These are phyloP conservation scores for Triticum aestivum DNA, from an alignment of 176 grass and related monocot species.

Conservation along the genomic window DNA sequence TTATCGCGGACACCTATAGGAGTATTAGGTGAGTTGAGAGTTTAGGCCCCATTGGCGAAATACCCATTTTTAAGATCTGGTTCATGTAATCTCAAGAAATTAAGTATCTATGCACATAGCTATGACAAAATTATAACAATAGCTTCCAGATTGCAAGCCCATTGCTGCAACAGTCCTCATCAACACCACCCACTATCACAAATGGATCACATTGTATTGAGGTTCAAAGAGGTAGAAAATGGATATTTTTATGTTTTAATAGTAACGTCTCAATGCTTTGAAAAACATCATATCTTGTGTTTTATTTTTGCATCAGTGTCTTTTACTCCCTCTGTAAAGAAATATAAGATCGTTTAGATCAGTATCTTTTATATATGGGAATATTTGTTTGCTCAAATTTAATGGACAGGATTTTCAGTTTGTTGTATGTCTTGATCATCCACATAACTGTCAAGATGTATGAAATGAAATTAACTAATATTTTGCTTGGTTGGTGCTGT, in stretches of 20 bases:
- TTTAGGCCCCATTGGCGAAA: not conserved
- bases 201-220: not conserved
- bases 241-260: not conserved
- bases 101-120: not conserved
- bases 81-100: not conserved
- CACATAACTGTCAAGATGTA: not conserved
- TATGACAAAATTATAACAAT: not conserved
- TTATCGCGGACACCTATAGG: not conserved
- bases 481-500: not conserved
- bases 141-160: not conserved
- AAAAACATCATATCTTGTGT: not conserved
- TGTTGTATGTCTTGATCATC: not conserved
- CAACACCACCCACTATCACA: not conserved
- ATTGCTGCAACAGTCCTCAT: not conserved
- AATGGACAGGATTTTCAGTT: not conserved
- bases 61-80: not conserved
- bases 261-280: not conserved
- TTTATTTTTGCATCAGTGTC: not conserved
- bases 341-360: no score
- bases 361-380: not conserved
- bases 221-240: not conserved
- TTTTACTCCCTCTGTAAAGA: not conserved
- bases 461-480: no score
- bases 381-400: not conserved
- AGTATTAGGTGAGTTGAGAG: not conserved